Evolutionary conservation across 495 filamentous ascomycete species (phyloP).

Genomic region (Hypoxylon fragiforme): DNA sequence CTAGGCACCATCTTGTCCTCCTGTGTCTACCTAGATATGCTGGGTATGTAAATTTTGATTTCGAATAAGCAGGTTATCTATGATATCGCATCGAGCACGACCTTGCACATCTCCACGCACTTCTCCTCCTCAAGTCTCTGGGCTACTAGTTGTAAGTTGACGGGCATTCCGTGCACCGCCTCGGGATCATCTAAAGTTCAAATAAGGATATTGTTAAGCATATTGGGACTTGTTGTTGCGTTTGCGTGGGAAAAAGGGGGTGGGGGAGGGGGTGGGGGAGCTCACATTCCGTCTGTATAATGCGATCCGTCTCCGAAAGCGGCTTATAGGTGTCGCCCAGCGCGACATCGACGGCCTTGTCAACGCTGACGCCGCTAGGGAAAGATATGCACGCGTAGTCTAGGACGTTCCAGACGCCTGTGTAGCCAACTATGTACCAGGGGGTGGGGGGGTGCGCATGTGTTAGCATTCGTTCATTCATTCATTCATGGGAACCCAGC

Average conservation of each 20-base stretch:
- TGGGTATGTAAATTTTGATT: no score
- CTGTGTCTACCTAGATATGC: neutral
- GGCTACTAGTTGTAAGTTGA: slow-evolving; percentile 79
- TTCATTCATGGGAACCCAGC: neutral
- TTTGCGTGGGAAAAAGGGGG: neutral
- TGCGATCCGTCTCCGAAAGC: slow-evolving; percentile 67
- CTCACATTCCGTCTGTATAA: slow-evolving; percentile 71
- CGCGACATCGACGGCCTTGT: slow-evolving; percentile 63
- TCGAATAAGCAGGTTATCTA: slow-evolving; percentile 7
- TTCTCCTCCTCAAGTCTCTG: slow-evolving; percentile 82
- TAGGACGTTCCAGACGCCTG: slow-evolving; percentile 65
- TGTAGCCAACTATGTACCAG: slow-evolving; percentile 66
- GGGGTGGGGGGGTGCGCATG: no score
- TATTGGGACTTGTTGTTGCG: no score
- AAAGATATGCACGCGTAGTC: slow-evolving; percentile 42
- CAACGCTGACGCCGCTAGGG: slow-evolving; percentile 71
- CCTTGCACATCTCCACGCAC: slow-evolving; percentile 74
- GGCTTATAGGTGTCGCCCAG: slow-evolving; percentile 54
- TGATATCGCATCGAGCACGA: slow-evolving; percentile 58
- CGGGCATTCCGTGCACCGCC: slow-evolving; percentile 76
- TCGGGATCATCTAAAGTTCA: slow-evolving; percentile 57
- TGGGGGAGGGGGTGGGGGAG: neutral
- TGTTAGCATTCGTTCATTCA: neutral
- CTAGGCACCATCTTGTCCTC: no score
- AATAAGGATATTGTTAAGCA: slow-evolving; percentile 1